Base-by-base conservation (phyloP, 2,329 filamentous ascomycete species). In the Nakataea oryzae region DNA sequence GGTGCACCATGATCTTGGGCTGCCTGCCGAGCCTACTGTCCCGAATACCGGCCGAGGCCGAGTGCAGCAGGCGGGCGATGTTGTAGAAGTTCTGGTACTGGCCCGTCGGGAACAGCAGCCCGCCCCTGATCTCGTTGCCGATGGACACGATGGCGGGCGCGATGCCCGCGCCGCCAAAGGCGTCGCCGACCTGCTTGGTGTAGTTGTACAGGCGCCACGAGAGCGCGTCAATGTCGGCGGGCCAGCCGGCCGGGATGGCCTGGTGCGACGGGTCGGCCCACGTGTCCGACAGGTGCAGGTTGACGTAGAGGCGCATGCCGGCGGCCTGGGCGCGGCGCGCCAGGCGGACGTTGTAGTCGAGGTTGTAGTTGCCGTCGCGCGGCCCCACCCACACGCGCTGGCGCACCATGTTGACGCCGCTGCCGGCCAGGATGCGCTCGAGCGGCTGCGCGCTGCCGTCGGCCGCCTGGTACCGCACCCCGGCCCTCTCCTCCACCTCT, bases 371-470 rank as follows among this genome's bases (percentile, higher is more conserved):
- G 57, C 86, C 85, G 27, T 61, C 47, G 13, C 80, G 75, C 0
- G 85, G 84, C 67, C 87, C 88, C 28, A 90, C 87, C 88, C 87
- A 91, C 56, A 91, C 73, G 29, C 88, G 80, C 71, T 91, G 87
- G 24, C 87, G 83, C 57, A 90, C 83, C 0, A 84, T 87, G 72
- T 90, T 90, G 66, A 89, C 82, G 17, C 87, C 88, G 30, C 78
- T 82, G 13, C 74, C 74, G 3, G 77, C 80, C 3, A 90, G 74
- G 61, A 90, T 89, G 2, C 74, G 78, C 68, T 91, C 88, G 1
- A 91, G 76, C 0, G 83, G 73, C 2, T 74, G 72, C 14, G 59
- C 29, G 14, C 26, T 28, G 50, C 86, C 86, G 26, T 77, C 75
- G 0, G 77, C 71, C 59, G 80, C 82, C 66, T 84, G 86, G 76